Conservation (phyloP, 2,329 filamentous ascomycete species). For the Verruconis gallopava region DNA sequence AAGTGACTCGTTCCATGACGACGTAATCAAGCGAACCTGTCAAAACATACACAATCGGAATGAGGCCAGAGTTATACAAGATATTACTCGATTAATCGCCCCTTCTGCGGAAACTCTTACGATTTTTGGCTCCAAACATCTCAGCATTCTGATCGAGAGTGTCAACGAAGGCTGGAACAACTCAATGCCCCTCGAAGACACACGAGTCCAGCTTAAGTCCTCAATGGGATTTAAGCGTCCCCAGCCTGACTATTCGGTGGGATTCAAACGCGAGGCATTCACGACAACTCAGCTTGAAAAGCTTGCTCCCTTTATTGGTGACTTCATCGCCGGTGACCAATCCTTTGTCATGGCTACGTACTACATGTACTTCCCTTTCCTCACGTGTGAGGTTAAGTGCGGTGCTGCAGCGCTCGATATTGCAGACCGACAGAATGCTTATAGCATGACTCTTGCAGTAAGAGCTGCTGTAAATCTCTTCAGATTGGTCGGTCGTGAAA, state of each 20-base stretch:
- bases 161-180: slow-evolving; percentile 14
- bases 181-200: slow-evolving; percentile 23
- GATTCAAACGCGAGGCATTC: slow-evolving; percentile 31
- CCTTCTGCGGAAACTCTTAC: slow-evolving; percentile 27
- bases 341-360: slow-evolving; percentile 14
- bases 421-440: slow-evolving; percentile 15
- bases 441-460: slow-evolving; percentile 12
- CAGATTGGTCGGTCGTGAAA: slow-evolving; percentile 1
- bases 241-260: slow-evolving; percentile 33
- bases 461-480: slow-evolving; percentile 7
- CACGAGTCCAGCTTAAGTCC: too few relatives aligned
- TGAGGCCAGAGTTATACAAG: slow-evolving; percentile 22
- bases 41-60: slow-evolving; percentile 22
- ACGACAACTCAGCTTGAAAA: slow-evolving; percentile 13
- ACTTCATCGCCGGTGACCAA: background rate
- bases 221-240: too few relatives aligned
- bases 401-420: slow-evolving; percentile 13
- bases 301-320: background rate
- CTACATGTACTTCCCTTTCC: slow-evolving; percentile 15
- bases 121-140: slow-evolving; percentile 12
- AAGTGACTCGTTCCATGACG: slow-evolving; percentile 23
- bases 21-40: slow-evolving; percentile 25
- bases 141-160: background rate
- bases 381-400: slow-evolving; percentile 15
- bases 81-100: slow-evolving; percentile 26